These are phyloP conservation scores for Didymosphaeria variabile DNA, from an alignment of 2,329 filamentous ascomycete genomes.

Conservation along the genomic window DNA sequence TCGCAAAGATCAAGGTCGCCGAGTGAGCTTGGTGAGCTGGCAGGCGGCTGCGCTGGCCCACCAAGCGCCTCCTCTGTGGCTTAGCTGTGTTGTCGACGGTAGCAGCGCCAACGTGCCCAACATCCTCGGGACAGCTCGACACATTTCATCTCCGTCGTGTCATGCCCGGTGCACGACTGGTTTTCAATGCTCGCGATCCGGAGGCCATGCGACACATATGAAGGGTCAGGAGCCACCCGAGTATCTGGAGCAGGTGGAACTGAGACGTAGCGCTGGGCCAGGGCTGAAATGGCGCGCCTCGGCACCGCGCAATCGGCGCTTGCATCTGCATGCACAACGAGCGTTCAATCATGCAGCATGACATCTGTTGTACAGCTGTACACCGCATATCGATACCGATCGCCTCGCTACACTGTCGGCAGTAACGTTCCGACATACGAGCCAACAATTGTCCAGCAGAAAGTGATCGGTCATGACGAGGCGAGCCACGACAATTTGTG, in stretches of 20 bases:
- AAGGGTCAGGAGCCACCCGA: slow-evolving; percentile 42
- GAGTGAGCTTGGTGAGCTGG: slow-evolving; percentile 33
- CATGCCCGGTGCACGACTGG: slow-evolving; percentile 13
- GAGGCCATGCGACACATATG: slow-evolving; percentile 24
- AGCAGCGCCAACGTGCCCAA: slow-evolving; percentile 10
- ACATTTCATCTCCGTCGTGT: neutral
- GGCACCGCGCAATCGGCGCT: slow-evolving; percentile 32
- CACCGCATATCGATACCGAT: slow-evolving; percentile 30
- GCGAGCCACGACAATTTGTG: slow-evolving; percentile 11
- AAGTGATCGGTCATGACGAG: slow-evolving; percentile 5
- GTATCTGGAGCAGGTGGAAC: slow-evolving; percentile 26
- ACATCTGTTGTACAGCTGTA: slow-evolving; percentile 43
- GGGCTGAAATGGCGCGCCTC: slow-evolving; percentile 34
- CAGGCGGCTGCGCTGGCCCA: slow-evolving; percentile 19
- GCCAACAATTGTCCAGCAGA: neutral
- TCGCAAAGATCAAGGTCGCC: slow-evolving; percentile 16
- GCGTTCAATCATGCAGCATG: slow-evolving; percentile 36
- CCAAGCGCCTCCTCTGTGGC: slow-evolving; percentile 16
- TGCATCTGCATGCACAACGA: slow-evolving; percentile 28
- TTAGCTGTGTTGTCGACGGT: slow-evolving; percentile 25
- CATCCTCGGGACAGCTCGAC: neutral
- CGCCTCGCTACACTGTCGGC: slow-evolving; percentile 24
- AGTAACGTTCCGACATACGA: slow-evolving; percentile 17
- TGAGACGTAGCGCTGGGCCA: slow-evolving; percentile 40
- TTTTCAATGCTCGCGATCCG: neutral